Base-by-base conservation (phyloP, 1,139 yeast species). In the Torulaspora globosa region DNA sequence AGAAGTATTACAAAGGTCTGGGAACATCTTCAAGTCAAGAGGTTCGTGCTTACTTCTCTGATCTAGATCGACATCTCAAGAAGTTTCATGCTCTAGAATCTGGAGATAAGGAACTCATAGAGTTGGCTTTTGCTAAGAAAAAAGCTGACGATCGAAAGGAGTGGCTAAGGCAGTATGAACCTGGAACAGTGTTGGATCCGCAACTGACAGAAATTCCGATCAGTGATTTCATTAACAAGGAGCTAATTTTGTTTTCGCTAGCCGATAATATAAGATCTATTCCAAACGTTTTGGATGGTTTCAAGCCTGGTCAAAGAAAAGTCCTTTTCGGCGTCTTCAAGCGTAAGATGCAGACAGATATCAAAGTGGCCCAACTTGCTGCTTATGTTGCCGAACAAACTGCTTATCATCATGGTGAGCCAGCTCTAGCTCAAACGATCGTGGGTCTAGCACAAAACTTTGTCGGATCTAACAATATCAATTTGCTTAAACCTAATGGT, bases 101-200 rank as follows among this genome's bases (percentile, higher is more conserved):
- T 5, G 86, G 83, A 29, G 99, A 94, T 60, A 79, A 78, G 50
- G 81, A 76, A n/a, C 71, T 78, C 29, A 89, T 94, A 59, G 98
- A 94, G 62, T 72, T 94, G 49, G 99, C 97, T 0, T 94, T 94
- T 59, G 85, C 96, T 2, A 94, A 94, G 67, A 87, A 85, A 65
- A 89, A 87, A 57, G 97, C 98, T 0, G 98, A 94, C 66, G 97
- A 89, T 52, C 84, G 99, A 72, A 94, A 94, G 63, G 96, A 89
- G 58, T 94, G 99, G 98, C 73, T 94, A 47, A 84, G 95, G 59
- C 83, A 81, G 14, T 88, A 80, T 65, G 79, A 78, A 54, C 97
- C 97, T 0, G 98, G 98, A 18, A 89, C 97, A 0, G 92, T 84
- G 59, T 73, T 92, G 57, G 97, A 92, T 63, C 94, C 95, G n/a